Evolutionary conservation across 2,329 filamentous ascomycete species (phyloP).

Genomic region (Lachnum nothofagi): DNA sequence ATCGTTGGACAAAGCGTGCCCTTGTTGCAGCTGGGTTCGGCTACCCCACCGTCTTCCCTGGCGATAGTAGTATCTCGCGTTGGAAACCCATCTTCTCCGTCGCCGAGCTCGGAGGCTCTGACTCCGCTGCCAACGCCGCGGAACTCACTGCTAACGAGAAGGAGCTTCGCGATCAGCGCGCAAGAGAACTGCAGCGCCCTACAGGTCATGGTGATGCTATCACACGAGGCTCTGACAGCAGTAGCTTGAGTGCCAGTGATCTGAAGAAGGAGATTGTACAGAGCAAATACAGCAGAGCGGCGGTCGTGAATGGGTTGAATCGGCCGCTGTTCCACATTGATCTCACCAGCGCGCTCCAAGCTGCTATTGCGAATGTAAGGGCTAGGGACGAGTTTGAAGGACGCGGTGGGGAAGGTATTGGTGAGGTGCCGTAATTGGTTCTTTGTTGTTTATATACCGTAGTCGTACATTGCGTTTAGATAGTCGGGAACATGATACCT

Average conservation of each 20-base stretch:
- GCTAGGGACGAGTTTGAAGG: constrained; percentile 39
- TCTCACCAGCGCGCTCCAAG: constrained; percentile 80
- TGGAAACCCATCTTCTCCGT: constrained; percentile 98
- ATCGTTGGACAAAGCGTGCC: constrained; percentile 89
- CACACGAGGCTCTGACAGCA: constrained; percentile 17
- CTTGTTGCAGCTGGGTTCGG: constrained; percentile 85
- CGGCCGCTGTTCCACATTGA: constrained; percentile 92
- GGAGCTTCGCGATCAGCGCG: constrained; percentile 29
- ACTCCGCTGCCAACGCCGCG: constrained; percentile 64
- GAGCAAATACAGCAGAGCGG: constrained; percentile 40
- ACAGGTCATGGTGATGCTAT: constrained; percentile 31
- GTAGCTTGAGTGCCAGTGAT: constrained; percentile 13
- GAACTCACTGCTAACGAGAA: constrained; percentile 59
- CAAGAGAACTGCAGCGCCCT: constrained; percentile 12
- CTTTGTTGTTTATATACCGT: background rate
- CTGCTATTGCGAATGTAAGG: constrained; percentile 75
- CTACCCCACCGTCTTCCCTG: constrained; percentile 55
- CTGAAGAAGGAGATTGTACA: constrained; percentile 12
- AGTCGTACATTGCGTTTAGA: background rate
- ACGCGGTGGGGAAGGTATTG: constrained; percentile 25
- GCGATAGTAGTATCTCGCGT: constrained; percentile 42
- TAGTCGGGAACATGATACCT: constrained; percentile 12
- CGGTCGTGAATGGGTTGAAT: constrained; percentile 79
- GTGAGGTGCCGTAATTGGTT: constrained; percentile 16
- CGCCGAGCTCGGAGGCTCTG: constrained; percentile 70